phyloP scores from a whole-genome alignment of 2,329 filamentous ascomycete species.

The Ceratocystiopsis minuta region DNA sequence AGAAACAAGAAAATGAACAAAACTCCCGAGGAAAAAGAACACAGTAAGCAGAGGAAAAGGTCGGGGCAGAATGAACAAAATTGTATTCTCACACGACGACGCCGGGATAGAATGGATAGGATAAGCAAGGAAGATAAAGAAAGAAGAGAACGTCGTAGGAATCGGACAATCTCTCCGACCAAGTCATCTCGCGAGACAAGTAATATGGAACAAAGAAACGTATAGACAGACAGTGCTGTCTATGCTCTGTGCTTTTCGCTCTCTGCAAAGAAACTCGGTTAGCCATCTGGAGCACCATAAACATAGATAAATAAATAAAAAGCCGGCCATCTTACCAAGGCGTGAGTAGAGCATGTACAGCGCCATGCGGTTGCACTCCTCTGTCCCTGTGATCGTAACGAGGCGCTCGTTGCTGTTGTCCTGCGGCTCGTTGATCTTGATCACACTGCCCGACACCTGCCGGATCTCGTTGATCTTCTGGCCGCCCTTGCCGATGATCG shows the following conservation, averaged over 20 bases:
- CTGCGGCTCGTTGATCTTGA: slow-evolving; percentile 99
- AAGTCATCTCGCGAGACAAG: too few relatives aligned
- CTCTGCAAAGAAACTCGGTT: slow-evolving; percentile 28
- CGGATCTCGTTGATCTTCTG: slow-evolving; percentile 99
- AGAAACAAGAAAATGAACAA: background rate
- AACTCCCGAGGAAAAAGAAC: too few relatives aligned
- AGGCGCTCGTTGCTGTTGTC: slow-evolving; percentile 97
- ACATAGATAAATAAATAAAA: too few relatives aligned
- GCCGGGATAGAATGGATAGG: too few relatives aligned
- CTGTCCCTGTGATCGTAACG: slow-evolving; percentile 92
- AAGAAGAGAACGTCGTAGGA: background rate
- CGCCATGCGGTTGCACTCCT: slow-evolving; percentile 99
- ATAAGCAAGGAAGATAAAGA: too few relatives aligned
- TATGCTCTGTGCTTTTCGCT: slow-evolving; percentile 60
- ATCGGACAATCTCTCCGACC: background rate
- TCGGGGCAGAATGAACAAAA: too few relatives aligned
- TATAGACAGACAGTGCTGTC: too few relatives aligned
- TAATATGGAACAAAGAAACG: background rate
- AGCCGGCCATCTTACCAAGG: slow-evolving; percentile 52
- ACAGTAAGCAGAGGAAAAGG: too few relatives aligned
- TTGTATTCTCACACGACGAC: too few relatives aligned
- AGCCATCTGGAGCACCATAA: background rate
- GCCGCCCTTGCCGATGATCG: slow-evolving; percentile 96
- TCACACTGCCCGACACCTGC: slow-evolving; percentile 90
- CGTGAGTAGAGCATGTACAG: slow-evolving; percentile 97